Percentiles rank a stretch among this genome's conserved stretches.
Evolutionary conservation across 202 grass and related monocot species (phyloP).

Genomic region (Miscanthus sacchariflorus): DNA sequence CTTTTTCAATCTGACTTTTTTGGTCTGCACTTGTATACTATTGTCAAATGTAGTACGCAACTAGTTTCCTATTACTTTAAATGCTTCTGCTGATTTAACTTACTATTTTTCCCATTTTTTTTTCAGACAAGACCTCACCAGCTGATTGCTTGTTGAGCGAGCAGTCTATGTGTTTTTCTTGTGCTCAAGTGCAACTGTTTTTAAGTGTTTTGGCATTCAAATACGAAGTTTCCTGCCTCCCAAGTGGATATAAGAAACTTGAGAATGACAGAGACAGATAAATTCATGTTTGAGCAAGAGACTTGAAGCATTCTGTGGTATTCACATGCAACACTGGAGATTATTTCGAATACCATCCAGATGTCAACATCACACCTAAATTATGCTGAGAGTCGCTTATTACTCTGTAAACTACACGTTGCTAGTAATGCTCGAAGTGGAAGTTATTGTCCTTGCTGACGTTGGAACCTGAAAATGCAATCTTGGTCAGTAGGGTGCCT

Average conservation of each 20-base stretch:
- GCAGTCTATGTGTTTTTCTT: slow-evolving; percentile 30
- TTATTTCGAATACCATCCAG: slow-evolving; percentile 37
- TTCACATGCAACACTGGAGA: slow-evolving; percentile 12
- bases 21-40: neutral
- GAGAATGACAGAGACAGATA: slow-evolving; percentile 19
- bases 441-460: slow-evolving; percentile 39
- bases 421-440: slow-evolving; percentile 39
- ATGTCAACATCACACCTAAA: slow-evolving; percentile 25
- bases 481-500: slow-evolving; percentile 48
- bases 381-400: neutral
- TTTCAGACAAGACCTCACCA: slow-evolving; percentile 1
- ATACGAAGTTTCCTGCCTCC: slow-evolving; percentile 2
- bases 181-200: slow-evolving; percentile 44
- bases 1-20: slow-evolving; percentile 32
- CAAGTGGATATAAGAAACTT: slow-evolving; percentile 31
- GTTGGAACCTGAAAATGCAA: slow-evolving; percentile 53
- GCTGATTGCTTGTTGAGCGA: neutral
- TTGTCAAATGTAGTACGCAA: slow-evolving; percentile 26
- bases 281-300: slow-evolving; percentile 44
- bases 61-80: slow-evolving; percentile 35
- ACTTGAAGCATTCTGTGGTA: slow-evolving; percentile 37
- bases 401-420: slow-evolving; percentile 30
- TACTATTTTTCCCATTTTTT: neutral
- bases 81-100: slow-evolving; percentile 1
- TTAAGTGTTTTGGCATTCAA: slow-evolving; percentile 33